phyloP scores from a whole-genome alignment of 345 rosid genomes.

The Bretschneidera sinensis region DNA sequence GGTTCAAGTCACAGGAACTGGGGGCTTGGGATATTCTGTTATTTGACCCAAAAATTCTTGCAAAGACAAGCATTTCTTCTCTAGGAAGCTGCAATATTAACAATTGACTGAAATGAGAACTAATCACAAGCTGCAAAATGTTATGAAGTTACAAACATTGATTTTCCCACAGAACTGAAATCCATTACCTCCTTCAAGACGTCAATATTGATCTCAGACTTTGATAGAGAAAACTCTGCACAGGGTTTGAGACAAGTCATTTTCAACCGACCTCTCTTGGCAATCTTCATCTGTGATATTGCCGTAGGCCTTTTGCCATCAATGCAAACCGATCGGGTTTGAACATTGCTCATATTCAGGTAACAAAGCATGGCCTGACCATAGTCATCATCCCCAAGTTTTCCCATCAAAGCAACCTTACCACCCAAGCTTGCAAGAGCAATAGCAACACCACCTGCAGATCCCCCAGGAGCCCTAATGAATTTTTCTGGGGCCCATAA shows the following conservation, averaged over 20 bases:
- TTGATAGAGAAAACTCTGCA: conserved; percentile 78
- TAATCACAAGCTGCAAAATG: too few relatives aligned
- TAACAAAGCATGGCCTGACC: conserved; percentile 77
- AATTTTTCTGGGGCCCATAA: conserved; percentile 70
- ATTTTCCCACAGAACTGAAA: conserved; percentile 9
- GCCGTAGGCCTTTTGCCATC: conserved; percentile 63
- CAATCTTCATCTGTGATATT: conserved; percentile 64
- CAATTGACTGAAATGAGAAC: too few relatives aligned
- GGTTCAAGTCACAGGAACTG: neutral
- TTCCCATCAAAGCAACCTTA: conserved; percentile 91
- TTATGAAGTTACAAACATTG: too few relatives aligned
- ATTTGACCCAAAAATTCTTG: neutral
- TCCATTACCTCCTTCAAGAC: conserved; percentile 79
- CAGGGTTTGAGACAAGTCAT: conserved; percentile 61
- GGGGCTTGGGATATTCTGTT: neutral
- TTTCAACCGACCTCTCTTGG: conserved; percentile 71
- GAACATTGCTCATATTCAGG: conserved; percentile 66
- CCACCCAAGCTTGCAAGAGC: conserved; percentile 86
- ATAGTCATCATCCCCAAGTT: conserved; percentile 76
- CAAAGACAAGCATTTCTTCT: neutral
- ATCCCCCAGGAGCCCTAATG: conserved; percentile 81
- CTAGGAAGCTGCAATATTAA: neutral
- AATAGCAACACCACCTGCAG: conserved; percentile 70
- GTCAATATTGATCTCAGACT: conserved; percentile 77
- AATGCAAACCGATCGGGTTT: conserved; percentile 63